These are phyloP conservation scores for Thecaphora frezii DNA, from an alignment of 1,284 basidiomycete genomes.

Conservation along the genomic window DNA sequence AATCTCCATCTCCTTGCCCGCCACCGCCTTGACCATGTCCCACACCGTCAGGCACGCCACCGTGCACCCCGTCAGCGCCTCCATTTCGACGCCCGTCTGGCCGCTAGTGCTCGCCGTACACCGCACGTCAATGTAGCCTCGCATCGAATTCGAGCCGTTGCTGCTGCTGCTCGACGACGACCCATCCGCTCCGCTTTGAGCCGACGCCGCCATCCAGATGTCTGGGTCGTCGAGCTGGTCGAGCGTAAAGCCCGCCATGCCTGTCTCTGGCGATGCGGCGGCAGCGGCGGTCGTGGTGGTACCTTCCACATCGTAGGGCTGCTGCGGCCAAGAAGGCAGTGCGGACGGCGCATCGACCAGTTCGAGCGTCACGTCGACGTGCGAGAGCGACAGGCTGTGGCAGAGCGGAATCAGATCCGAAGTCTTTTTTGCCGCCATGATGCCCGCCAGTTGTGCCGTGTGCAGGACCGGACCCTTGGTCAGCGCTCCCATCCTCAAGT, in stretches of 20 bases:
- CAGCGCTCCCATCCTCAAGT: neutral
- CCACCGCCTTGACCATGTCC: constrained; percentile 90
- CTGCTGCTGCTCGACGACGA: neutral
- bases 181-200: neutral
- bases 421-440: constrained; percentile 83
- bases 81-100: constrained; percentile 80
- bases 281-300: neutral
- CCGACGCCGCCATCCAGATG: neutral
- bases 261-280: neutral
- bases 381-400: constrained; percentile 73
- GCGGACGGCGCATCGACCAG: constrained; percentile 26
- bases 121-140: constrained; percentile 27
- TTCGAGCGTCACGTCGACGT: constrained; percentile 69
- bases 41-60: constrained; percentile 79
- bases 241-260: neutral
- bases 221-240: constrained; percentile 3
- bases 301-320: neutral
- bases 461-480: constrained; percentile 46
- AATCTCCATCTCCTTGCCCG: constrained; percentile 74
- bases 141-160: neutral
- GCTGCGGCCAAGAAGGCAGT: too few relatives aligned
- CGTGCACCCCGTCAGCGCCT: constrained; percentile 80
- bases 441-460: constrained; percentile 82
- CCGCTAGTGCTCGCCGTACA: constrained; percentile 39
- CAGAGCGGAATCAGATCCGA: constrained; percentile 72